phyloP scores from a whole-genome alignment of 345 rosid genomes.

The Schrenkiella parvula region DNA sequence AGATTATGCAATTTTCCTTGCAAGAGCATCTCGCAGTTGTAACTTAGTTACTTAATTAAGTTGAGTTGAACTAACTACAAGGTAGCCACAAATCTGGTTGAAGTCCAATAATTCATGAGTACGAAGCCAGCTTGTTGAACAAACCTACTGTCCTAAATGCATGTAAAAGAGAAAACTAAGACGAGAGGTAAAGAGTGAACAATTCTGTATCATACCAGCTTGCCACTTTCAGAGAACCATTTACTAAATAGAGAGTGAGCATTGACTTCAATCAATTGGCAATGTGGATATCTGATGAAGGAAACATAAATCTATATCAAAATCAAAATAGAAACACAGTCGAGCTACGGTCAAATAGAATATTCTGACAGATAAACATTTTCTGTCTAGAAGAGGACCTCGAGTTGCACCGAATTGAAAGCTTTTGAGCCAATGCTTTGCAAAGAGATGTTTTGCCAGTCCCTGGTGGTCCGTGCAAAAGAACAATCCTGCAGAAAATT shows the following conservation, averaged over 20 bases:
- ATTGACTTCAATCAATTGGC: conserved; percentile 95
- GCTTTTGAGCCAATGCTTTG: conserved; percentile 95
- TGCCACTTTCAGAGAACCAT: conserved; percentile 99
- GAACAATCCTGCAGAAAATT: conserved; percentile 63
- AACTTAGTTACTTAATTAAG: background rate
- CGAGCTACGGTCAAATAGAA: background rate
- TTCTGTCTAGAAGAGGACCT: conserved; percentile 45
- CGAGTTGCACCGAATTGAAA: conserved; percentile 76
- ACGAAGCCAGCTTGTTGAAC: background rate
- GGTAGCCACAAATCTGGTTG: conserved; percentile 19
- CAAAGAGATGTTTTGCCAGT: conserved; percentile 97
- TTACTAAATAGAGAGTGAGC: conserved; percentile 98
- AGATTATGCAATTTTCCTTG: background rate
- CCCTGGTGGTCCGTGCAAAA: conserved; percentile 98
- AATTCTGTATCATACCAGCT: conserved; percentile 59
- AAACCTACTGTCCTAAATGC: background rate
- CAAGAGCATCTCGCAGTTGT: background rate
- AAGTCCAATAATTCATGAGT: conserved; percentile 1
- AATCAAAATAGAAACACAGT: background rate
- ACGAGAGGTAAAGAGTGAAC: background rate
- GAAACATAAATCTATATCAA: conserved; percentile 16
- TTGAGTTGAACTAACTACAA: background rate
- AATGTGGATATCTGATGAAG: conserved; percentile 70
- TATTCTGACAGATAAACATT: background rate
- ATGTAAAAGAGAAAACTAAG: conserved; percentile 19